Conservation (phyloP, 306 rosid species). For the Castanea crenata region DNA sequence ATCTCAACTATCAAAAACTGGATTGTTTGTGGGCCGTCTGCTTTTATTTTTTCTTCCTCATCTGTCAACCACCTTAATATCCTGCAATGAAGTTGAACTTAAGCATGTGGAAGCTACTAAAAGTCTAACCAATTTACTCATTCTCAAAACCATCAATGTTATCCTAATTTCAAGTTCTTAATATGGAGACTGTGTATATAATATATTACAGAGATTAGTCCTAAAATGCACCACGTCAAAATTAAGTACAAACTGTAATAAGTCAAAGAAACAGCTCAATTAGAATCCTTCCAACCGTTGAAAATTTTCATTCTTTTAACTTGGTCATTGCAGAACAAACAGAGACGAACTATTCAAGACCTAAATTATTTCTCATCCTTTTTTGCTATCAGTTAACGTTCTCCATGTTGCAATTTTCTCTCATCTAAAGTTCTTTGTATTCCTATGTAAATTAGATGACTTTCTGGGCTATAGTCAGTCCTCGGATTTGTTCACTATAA, state of each 20-base stretch:
- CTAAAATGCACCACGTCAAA: conserved; percentile 1
- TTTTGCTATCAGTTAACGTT: not conserved
- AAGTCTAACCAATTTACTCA: not conserved
- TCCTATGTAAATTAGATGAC: not conserved
- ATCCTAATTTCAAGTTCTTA: not conserved
- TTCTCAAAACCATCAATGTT: not conserved
- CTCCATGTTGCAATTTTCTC: not conserved
- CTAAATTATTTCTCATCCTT: not conserved
- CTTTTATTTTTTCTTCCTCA: conserved; percentile 66
- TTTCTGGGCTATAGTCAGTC: not conserved
- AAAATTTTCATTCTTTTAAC: not conserved
- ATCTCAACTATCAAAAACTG: conserved; percentile 83
- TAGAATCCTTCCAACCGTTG: not conserved
- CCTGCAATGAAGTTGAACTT: conserved; percentile 45
- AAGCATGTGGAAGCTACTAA: not conserved
- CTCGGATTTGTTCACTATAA: not conserved
- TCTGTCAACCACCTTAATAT: conserved; percentile 79
- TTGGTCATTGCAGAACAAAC: not conserved
- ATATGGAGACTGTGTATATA: not conserved
- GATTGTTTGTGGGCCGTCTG: conserved; percentile 47
- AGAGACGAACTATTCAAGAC: not conserved
- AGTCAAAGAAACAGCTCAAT: conserved; percentile 1
- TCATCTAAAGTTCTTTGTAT: not conserved
- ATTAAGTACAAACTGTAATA: not conserved
- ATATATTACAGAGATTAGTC: not conserved